phyloP scores from a whole-genome alignment of 306 rosid genomes.

The Quercus mongolica region DNA sequence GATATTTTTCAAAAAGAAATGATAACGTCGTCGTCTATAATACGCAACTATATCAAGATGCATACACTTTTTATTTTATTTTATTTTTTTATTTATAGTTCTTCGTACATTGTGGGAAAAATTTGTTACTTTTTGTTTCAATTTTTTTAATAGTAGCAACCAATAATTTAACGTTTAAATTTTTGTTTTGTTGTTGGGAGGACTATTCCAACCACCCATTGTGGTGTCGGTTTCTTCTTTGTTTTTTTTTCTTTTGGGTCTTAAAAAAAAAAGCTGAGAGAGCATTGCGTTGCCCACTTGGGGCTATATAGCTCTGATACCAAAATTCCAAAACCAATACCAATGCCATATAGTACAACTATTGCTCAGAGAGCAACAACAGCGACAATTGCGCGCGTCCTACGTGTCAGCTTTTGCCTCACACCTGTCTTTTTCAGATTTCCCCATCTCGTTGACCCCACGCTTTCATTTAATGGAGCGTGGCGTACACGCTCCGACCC shows the following conservation, averaged over 20 bases:
- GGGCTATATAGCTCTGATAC: too few relatives aligned
- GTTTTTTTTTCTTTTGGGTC: constrained; percentile 16
- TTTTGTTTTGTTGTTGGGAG: not conserved
- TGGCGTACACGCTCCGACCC: constrained; percentile 6
- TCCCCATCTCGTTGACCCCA: constrained; percentile 36
- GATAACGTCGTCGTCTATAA: constrained; percentile 25
- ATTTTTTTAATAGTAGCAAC: not conserved
- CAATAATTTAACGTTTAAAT: too few relatives aligned
- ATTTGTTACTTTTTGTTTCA: too few relatives aligned
- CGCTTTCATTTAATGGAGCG: constrained; percentile 19
- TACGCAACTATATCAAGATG: not conserved
- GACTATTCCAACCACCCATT: constrained; percentile 25
- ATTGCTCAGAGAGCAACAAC: constrained; percentile 26
- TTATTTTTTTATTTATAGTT: too few relatives aligned
- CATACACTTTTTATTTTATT: too few relatives aligned
- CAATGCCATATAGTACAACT: not conserved
- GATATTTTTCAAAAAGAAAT: too few relatives aligned
- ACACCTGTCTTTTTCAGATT: constrained; percentile 48
- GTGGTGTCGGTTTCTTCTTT: constrained; percentile 28
- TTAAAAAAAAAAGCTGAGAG: constrained; percentile 3
- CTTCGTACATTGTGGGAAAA: too few relatives aligned
- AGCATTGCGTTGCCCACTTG: too few relatives aligned
- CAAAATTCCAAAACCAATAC: not conserved
- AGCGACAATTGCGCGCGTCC: constrained; percentile 91
- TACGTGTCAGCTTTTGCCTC: constrained; percentile 74